phyloP scores from a whole-genome alignment of 768 basidiomycete species.

The Gelatoporia subvermispora region DNA sequence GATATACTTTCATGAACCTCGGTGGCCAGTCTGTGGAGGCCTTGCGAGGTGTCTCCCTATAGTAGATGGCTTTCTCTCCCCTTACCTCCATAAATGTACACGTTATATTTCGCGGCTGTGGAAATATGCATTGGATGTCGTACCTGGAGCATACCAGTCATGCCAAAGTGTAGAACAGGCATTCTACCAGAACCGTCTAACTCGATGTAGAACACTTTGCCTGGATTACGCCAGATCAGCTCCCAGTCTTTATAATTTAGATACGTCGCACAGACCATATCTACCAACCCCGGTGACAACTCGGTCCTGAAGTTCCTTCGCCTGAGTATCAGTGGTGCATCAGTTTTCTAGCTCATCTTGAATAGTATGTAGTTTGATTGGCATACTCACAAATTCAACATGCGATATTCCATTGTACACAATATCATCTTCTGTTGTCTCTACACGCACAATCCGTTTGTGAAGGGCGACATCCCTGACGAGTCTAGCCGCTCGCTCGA shows the following conservation, averaged over 20 bases:
- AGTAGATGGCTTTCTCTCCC: slow-evolving; percentile 44
- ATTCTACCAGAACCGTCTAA: slow-evolving; percentile 55
- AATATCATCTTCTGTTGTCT: slow-evolving; percentile 54
- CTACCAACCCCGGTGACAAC: slow-evolving; percentile 41
- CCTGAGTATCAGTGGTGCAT: slow-evolving; percentile 30
- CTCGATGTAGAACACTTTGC: slow-evolving; percentile 64
- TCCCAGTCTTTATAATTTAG: neutral
- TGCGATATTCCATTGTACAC: slow-evolving; percentile 58
- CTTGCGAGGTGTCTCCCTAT: slow-evolving; percentile 40
- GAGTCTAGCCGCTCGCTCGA: slow-evolving; percentile 60
- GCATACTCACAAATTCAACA: slow-evolving; percentile 53
- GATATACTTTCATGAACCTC: slow-evolving; percentile 53
- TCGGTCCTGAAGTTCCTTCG: slow-evolving; percentile 46
- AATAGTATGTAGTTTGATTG: slow-evolving; percentile 3
- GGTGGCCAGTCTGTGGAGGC: slow-evolving; percentile 56
- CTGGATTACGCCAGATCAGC: slow-evolving; percentile 23
- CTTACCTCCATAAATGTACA: slow-evolving; percentile 34
- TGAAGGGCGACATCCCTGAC: slow-evolving; percentile 47
- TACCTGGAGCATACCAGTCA: slow-evolving; percentile 82
- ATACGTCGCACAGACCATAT: slow-evolving; percentile 39
- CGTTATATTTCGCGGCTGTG: neutral
- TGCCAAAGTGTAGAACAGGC: slow-evolving; percentile 78
- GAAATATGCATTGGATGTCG: neutral
- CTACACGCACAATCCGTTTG: slow-evolving; percentile 50
- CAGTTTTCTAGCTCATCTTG: neutral